phyloP scores from a whole-genome alignment of 1,139 yeast species.

The Blastobotrys raffinosifermentans region DNA sequence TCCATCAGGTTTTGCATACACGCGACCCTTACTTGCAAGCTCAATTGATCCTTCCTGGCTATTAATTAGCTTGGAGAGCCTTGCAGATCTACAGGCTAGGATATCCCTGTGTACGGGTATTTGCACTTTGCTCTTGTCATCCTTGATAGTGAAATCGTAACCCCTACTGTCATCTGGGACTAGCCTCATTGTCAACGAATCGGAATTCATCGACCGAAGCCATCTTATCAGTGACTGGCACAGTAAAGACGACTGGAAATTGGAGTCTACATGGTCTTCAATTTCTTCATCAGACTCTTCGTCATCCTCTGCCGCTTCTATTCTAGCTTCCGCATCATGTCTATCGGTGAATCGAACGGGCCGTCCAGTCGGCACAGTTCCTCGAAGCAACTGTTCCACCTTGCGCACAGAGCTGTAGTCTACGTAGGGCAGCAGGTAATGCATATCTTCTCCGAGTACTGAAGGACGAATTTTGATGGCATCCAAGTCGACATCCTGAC shows the following conservation, averaged over 20 bases:
- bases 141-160: constrained; percentile 1
- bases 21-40: not conserved
- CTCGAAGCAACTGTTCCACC: constrained; percentile 7
- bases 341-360: constrained; percentile 6
- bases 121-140: constrained; percentile 4
- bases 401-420: constrained; percentile 6
- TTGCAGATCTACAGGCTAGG: constrained; percentile 15
- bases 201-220: constrained; percentile 5
- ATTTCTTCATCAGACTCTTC: constrained; percentile 5
- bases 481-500: constrained; percentile 43
- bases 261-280: constrained; percentile 7
- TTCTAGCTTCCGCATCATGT: constrained; percentile 7
- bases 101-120: constrained; percentile 26
- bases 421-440: constrained; percentile 24
- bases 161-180: not conserved
- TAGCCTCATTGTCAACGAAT: constrained; percentile 5
- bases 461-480: constrained; percentile 17
- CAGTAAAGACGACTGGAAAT: constrained; percentile 1
- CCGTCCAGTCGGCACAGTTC: not conserved
- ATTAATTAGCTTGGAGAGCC: constrained; percentile 13
- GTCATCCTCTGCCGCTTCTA: not conserved
- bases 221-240: constrained; percentile 2
- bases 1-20: not conserved
- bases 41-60: constrained; percentile 2
- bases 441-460: constrained; percentile 23